Evolutionary conservation across 2,329 filamentous ascomycete genomes (phyloP).

Genomic region (Curvularia spicifera): DNA sequence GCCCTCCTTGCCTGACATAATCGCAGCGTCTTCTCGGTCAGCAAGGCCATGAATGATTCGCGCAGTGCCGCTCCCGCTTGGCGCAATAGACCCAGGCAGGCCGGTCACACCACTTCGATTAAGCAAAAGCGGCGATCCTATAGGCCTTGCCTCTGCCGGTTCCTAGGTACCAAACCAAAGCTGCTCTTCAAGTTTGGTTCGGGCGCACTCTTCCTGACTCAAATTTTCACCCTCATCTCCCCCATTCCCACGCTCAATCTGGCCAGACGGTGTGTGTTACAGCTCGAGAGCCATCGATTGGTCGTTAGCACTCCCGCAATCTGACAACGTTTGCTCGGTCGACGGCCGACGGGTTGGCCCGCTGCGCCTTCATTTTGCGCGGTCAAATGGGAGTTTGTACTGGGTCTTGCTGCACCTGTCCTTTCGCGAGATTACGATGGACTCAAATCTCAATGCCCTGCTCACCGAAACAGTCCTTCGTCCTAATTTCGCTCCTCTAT

Average conservation of each 20-base stretch:
- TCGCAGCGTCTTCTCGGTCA: constrained; percentile 1
- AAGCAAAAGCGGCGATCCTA: constrained; percentile 6
- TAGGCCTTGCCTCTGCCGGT: not conserved
- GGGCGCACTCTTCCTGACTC: not conserved
- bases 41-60: not conserved
- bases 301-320: not conserved
- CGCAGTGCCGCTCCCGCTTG: constrained; percentile 3
- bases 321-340: not conserved
- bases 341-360: constrained; percentile 12
- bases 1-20: constrained; percentile 9
- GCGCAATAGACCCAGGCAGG: not conserved
- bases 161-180: not conserved
- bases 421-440: constrained; percentile 16
- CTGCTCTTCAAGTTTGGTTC: not conserved
- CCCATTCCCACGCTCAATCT: not conserved
- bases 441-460: constrained; percentile 11
- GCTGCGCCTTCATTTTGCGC: constrained; percentile 15
- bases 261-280: not conserved
- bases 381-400: constrained; percentile 13
- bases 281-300: constrained; percentile 1
- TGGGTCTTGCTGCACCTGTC: not conserved
- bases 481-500: constrained; percentile 19
- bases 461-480: constrained; percentile 8
- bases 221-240: not conserved
- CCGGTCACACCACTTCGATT: constrained; percentile 3